These are phyloP conservation scores for Curvularia hawaiiensis DNA, from an alignment of 2,329 filamentous ascomycete genomes.

Conservation along the genomic window DNA sequence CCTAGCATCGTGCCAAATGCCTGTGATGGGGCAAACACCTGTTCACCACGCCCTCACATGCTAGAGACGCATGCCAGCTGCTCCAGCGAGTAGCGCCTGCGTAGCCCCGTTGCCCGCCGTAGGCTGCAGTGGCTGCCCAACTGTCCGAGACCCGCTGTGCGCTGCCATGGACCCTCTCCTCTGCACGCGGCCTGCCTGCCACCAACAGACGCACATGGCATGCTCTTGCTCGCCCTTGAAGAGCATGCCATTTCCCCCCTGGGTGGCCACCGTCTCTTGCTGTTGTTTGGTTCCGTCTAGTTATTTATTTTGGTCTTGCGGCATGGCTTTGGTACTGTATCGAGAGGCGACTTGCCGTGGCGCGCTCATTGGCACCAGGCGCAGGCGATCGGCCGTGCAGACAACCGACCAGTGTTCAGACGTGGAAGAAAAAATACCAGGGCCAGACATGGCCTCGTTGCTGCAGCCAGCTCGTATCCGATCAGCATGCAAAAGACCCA, in stretches of 20 bases:
- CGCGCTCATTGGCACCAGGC: not conserved
- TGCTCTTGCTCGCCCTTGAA: not conserved
- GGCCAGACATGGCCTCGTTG: not conserved
- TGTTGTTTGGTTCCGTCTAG: not conserved
- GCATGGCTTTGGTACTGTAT: not conserved
- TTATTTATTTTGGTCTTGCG: not conserved
- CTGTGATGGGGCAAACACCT: constrained; percentile 10
- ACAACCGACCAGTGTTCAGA: too few species aligned
- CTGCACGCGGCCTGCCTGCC: not conserved
- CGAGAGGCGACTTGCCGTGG: constrained; percentile 9
- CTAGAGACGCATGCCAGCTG: constrained; percentile 13
- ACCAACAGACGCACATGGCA: not conserved
- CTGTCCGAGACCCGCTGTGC: not conserved
- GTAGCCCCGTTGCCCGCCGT: constrained; percentile 9
- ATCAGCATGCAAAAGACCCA: not conserved
- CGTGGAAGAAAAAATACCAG: not conserved
- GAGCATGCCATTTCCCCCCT: not conserved
- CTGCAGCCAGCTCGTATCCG: not conserved
- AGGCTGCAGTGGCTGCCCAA: constrained; percentile 8
- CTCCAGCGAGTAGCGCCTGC: constrained; percentile 5
- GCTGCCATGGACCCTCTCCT: not conserved
- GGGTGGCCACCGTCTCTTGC: not conserved
- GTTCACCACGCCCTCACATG: constrained; percentile 7
- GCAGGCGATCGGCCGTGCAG: not conserved
- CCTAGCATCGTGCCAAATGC: too few species aligned